Evolutionary conservation across 2,329 filamentous ascomycete genomes (phyloP).

Genomic region (Cadophora gregata): DNA sequence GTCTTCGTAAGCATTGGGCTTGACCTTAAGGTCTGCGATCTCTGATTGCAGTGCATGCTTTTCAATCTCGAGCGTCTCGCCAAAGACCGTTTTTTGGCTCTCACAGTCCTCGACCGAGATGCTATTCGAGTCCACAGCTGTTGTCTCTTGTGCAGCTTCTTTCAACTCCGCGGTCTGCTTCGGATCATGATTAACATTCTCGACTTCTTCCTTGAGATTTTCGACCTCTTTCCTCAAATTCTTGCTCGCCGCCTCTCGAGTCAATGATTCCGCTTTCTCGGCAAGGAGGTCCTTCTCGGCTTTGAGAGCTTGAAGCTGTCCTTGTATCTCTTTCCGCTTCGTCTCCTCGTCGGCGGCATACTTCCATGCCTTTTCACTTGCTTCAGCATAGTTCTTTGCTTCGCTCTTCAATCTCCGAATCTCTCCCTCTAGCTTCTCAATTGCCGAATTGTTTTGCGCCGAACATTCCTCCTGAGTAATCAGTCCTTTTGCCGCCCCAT

Average conservation of each 20-base stretch:
- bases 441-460: neutral
- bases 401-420: neutral
- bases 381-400: neutral
- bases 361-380: neutral
- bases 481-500: neutral
- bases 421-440: neutral
- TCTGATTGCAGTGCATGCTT: neutral
- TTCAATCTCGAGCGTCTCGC: neutral
- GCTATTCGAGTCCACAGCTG: neutral
- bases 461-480: neutral
- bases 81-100: neutral
- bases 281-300: neutral
- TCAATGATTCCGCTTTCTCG: neutral
- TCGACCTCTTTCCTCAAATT: neutral
- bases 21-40: neutral
- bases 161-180: neutral
- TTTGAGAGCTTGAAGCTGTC: neutral
- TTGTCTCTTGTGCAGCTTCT: neutral
- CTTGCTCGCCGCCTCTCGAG: neutral
- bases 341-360: neutral
- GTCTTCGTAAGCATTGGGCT: neutral
- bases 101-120: neutral
- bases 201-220: neutral
- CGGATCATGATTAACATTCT: neutral
- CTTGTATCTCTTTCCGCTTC: neutral